These are phyloP conservation scores for Lenzites betulinus DNA, from an alignment of 768 basidiomycete species.

Conservation along the genomic window DNA sequence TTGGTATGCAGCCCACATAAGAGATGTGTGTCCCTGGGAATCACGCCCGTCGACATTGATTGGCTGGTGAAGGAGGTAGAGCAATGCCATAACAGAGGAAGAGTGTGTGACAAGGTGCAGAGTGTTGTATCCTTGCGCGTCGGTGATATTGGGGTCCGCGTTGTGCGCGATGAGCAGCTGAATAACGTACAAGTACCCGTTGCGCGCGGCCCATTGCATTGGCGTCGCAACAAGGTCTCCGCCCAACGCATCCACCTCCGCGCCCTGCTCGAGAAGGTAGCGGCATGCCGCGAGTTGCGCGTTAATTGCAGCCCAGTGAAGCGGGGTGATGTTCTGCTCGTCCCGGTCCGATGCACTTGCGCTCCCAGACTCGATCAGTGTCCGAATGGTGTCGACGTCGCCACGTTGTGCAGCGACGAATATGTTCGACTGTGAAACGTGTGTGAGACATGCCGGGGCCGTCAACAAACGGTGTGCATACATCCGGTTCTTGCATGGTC, in stretches of 20 bases:
- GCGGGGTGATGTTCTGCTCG: conserved; percentile 88
- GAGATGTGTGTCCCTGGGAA: conserved; percentile 87
- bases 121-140: conserved; percentile 95
- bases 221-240: conserved; percentile 95
- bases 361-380: conserved; percentile 70
- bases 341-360: conserved; percentile 80
- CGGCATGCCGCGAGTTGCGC: conserved; percentile 89
- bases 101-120: conserved; percentile 96
- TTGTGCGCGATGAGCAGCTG: conserved; percentile 88
- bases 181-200: conserved; percentile 94
- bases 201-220: conserved; percentile 97
- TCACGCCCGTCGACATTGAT: conserved; percentile 90
- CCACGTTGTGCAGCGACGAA: conserved; percentile 89
- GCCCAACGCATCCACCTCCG: conserved; percentile 91
- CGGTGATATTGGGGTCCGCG: conserved; percentile 89
- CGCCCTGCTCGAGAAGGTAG: conserved; percentile 87
- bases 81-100: conserved; percentile 89
- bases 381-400: conserved; percentile 63
- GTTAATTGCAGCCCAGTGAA: conserved; percentile 99
- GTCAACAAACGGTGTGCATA: conserved; percentile 29
- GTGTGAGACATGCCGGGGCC: conserved; percentile 4
- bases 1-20: conserved; percentile 99
- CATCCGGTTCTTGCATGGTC: conserved; percentile 42
- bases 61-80: conserved; percentile 92
- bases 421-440: conserved; percentile 52